A percentile compares a stretch with the other conserved stretches of the same genome.
Evolutionary conservation across 1,139 yeast genomes (phyloP).

Genomic region (Saccharomycopsis crataegensis): DNA sequence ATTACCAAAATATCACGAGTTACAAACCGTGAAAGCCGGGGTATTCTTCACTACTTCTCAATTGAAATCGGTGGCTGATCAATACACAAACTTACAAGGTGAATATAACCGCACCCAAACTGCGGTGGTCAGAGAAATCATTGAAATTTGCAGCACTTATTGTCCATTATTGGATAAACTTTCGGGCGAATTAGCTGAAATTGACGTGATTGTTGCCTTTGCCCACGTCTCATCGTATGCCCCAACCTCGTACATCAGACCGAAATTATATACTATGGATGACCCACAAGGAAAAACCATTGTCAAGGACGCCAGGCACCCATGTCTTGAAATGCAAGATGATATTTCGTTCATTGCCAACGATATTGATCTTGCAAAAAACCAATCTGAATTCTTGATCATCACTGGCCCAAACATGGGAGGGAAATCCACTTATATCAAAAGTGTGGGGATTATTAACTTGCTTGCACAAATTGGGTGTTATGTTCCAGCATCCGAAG

Average conservation of each 20-base stretch:
- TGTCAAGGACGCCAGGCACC: constrained; percentile 77
- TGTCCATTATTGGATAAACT: constrained; percentile 67
- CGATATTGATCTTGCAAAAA: constrained; percentile 53
- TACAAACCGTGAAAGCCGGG: constrained; percentile 92
- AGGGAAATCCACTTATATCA: constrained; percentile 90
- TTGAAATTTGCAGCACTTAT: constrained; percentile 73
- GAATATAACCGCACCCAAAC: constrained; percentile 72
- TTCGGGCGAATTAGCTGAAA: constrained; percentile 55
- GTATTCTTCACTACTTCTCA: constrained; percentile 75
- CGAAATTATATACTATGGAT: constrained; percentile 51
- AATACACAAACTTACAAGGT: constrained; percentile 49
- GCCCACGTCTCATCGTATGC: constrained; percentile 84
- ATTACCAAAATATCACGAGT: constrained; percentile 56
- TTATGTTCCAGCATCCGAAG: constrained; percentile 70
- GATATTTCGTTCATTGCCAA: constrained; percentile 83
- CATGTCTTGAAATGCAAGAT: constrained; percentile 88
- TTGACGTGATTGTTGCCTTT: constrained; percentile 80
- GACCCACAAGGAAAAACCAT: constrained; percentile 43
- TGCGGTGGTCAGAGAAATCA: constrained; percentile 72
- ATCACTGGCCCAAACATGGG: constrained; percentile 99
- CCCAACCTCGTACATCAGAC: constrained; percentile 73
- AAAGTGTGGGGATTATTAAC: constrained; percentile 86
- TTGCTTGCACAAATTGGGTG: constrained; percentile 91
- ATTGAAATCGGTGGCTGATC: constrained; percentile 51
- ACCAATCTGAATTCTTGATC: constrained; percentile 58